These are phyloP conservation scores for Dimargaris cristalligena DNA, from an alignment of 192 early-diverging fungal genomes.

Conservation along the genomic window DNA sequence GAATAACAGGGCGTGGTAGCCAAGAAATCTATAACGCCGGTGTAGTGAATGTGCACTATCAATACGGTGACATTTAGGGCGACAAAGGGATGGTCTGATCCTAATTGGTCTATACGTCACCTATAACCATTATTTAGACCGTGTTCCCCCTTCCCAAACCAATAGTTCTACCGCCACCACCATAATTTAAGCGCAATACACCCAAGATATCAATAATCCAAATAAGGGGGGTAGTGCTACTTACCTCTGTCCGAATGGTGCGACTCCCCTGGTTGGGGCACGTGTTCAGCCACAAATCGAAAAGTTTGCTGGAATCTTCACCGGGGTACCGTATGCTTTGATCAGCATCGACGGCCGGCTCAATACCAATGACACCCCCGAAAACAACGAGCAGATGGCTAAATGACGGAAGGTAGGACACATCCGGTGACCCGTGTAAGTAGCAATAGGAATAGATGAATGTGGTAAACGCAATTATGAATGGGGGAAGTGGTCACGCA, in stretches of 20 bases:
- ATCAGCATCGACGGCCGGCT: slow-evolving; percentile 43
- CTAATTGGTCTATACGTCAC: not conserved
- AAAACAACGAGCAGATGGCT: slow-evolving; percentile 45
- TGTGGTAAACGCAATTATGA: too few relatives aligned
- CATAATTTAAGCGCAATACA: not conserved
- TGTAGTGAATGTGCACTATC: not conserved
- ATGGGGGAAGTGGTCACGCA: too few relatives aligned
- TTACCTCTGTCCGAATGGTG: slow-evolving; percentile 39
- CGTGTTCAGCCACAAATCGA: slow-evolving; percentile 43
- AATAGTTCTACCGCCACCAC: not conserved
- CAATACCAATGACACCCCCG: slow-evolving; percentile 47
- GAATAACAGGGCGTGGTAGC: too few relatives aligned
- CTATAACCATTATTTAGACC: not conserved
- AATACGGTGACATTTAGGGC: not conserved
- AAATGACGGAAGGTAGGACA: slow-evolving; percentile 16
- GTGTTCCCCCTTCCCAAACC: not conserved
- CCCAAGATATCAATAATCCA: not conserved
- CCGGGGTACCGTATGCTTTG: slow-evolving; percentile 31
- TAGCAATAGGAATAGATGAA: too few relatives aligned
- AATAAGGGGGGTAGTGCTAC: not conserved
- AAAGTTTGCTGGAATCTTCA: slow-evolving; percentile 39
- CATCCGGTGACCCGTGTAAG: not conserved
- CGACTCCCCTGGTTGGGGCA: slow-evolving; percentile 37
- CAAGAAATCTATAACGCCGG: too few relatives aligned
- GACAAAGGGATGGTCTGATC: not conserved